These are phyloP conservation scores for Tubosaeta sp. DNA, from an alignment of 768 basidiomycete genomes.

Conservation along the genomic window DNA sequence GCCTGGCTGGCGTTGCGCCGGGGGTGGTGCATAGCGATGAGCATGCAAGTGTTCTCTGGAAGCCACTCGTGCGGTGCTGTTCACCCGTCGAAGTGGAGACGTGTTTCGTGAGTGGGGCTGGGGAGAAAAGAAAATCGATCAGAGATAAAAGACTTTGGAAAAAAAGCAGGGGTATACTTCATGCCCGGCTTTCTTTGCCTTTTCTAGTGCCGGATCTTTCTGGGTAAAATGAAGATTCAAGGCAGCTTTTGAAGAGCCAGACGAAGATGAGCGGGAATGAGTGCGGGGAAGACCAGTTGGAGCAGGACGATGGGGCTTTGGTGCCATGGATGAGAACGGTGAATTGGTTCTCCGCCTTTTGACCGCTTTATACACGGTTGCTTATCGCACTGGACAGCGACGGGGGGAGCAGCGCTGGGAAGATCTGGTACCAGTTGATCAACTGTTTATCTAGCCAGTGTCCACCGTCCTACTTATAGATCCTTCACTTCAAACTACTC, in stretches of 20 bases:
- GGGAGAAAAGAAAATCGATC: slow-evolving; percentile 5
- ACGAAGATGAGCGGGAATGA: slow-evolving; percentile 62
- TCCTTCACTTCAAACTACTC: too few species aligned
- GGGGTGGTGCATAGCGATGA: slow-evolving; percentile 26
- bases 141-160: slow-evolving; percentile 15
- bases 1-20: slow-evolving; percentile 28
- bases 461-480: neutral
- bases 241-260: slow-evolving; percentile 49
- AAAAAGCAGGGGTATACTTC: slow-evolving; percentile 36
- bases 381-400: slow-evolving; percentile 12
- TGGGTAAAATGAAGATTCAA: slow-evolving; percentile 66
- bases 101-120: slow-evolving; percentile 22
- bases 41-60: slow-evolving; percentile 34
- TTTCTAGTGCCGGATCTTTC: slow-evolving; percentile 53
- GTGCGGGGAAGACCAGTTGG: slow-evolving; percentile 48
- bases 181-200: slow-evolving; percentile 44
- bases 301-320: slow-evolving; percentile 45
- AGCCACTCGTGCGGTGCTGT: slow-evolving; percentile 25
- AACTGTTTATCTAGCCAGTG: neutral
- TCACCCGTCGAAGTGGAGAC: slow-evolving; percentile 25
- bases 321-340: slow-evolving; percentile 38
- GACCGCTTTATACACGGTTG: slow-evolving; percentile 16
- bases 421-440: neutral
- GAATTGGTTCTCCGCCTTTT: slow-evolving; percentile 30
- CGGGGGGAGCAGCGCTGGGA: neutral